A percentile compares a stretch with the other conserved stretches of the same genome.
Conservation (phyloP, 1,284 basidiomycete species). For the Schizophyllum commune region DNA sequence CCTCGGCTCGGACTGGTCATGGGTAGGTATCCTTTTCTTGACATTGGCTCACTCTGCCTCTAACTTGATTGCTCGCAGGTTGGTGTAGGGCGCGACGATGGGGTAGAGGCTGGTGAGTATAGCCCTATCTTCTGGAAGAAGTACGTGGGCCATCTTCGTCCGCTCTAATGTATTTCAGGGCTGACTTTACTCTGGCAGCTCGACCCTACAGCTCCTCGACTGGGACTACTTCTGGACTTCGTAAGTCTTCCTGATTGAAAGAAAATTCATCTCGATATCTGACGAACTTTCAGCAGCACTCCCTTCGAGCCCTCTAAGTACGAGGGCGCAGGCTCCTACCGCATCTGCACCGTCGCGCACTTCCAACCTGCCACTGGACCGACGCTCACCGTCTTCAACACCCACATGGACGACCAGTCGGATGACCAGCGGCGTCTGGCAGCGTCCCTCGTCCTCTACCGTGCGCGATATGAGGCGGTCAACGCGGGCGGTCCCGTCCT, state of each 20-base stretch:
- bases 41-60: no score
- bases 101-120: slow-evolving; percentile 49
- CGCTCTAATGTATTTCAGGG: neutral
- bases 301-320: slow-evolving; percentile 43
- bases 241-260: slow-evolving; percentile 25
- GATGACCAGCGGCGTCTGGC: slow-evolving; percentile 42
- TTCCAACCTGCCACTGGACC: slow-evolving; percentile 22
- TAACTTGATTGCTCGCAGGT: slow-evolving; percentile 23
- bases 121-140: slow-evolving; percentile 58
- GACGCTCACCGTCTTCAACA: slow-evolving; percentile 38
- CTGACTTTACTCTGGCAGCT: slow-evolving; percentile 16
- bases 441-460: slow-evolving; percentile 41
- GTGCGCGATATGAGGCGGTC: slow-evolving; percentile 41
- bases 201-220: slow-evolving; percentile 29
- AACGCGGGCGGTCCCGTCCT: slow-evolving; percentile 33
- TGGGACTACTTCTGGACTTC: slow-evolving; percentile 52
- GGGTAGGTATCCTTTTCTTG: slow-evolving; percentile 26
- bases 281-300: slow-evolving; percentile 25
- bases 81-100: slow-evolving; percentile 60
- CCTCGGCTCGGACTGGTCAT: slow-evolving; percentile 45
- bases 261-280: no score
- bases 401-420: slow-evolving; percentile 49
- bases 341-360: slow-evolving; percentile 41
- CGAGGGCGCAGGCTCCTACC: slow-evolving; percentile 44
- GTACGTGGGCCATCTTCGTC: slow-evolving; percentile 23